Conservation (phyloP, 139 green algal species). For the Zygnema cylindricum region DNA sequence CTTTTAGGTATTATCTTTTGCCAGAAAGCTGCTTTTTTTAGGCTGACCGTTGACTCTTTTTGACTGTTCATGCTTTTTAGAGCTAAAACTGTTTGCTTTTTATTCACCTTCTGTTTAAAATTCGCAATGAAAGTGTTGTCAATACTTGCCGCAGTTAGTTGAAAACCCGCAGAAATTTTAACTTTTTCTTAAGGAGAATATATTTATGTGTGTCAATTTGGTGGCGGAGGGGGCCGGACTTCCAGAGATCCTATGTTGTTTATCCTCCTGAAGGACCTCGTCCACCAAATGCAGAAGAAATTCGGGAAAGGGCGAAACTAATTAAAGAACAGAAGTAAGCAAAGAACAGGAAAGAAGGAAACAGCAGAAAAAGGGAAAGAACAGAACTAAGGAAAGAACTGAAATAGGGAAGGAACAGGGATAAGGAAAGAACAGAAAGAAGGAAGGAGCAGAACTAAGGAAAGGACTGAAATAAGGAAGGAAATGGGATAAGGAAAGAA, state of each 20-base stretch:
- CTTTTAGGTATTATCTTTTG: too few relatives aligned
- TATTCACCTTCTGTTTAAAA: not conserved
- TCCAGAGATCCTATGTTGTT: constrained; percentile 60
- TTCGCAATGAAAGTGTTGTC: not conserved
- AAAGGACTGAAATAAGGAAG: too few relatives aligned
- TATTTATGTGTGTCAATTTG: not conserved
- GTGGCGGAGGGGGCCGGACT: too few relatives aligned
- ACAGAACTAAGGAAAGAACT: too few relatives aligned
- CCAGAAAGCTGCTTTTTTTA: too few relatives aligned
- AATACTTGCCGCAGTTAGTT: not conserved
- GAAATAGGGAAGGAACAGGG: too few relatives aligned
- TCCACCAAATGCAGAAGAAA: constrained; percentile 59
- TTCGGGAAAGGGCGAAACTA: constrained; percentile 30
- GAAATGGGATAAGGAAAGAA: too few relatives aligned
- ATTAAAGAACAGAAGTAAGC: not conserved
- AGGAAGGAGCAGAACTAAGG: too few relatives aligned
- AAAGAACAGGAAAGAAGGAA: too few relatives aligned
- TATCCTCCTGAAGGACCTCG: constrained; percentile 62
- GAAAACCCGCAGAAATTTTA: not conserved
- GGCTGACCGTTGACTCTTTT: too few relatives aligned
- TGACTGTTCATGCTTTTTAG: not conserved
- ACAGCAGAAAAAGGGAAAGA: too few relatives aligned
- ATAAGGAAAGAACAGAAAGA: too few relatives aligned
- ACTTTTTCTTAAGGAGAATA: not conserved
- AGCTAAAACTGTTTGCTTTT: not conserved